Conservation (phyloP, 176 grass and related monocot species). For the Bonia amplexicaulis region DNA sequence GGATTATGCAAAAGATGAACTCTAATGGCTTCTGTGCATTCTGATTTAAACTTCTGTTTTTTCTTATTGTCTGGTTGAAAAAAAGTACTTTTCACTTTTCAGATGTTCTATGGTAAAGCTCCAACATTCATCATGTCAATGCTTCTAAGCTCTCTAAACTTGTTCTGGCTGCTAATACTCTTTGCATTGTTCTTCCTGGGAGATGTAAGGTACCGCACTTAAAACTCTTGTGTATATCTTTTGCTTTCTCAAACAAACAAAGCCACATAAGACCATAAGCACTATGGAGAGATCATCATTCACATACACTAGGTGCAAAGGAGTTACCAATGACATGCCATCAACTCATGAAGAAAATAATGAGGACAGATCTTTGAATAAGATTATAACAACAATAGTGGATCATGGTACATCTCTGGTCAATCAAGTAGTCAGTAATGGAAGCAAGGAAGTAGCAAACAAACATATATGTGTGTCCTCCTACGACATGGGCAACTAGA, state of each 20-base stretch:
- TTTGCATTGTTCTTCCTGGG: not conserved
- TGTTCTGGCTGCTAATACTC: conserved; percentile 31
- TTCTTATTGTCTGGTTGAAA: conserved; percentile 27
- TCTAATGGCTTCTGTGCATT: not conserved
- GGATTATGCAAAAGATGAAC: conserved; percentile 63
- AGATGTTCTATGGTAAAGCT: conserved; percentile 43
- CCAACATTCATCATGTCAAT: conserved; percentile 23
- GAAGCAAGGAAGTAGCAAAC: conserved; percentile 14
- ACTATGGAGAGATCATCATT: conserved; percentile 14
- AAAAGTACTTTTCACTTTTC: conserved; percentile 30
- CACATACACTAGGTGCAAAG: too few species aligned
- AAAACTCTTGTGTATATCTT: too few species aligned
- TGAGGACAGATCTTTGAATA: conserved; percentile 21
- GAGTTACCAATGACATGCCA: too few species aligned
- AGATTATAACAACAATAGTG: conserved; percentile 35
- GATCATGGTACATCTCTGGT: conserved; percentile 42
- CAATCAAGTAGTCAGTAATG: conserved; percentile 21
- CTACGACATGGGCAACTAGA: too few species aligned
- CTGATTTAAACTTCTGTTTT: conserved; percentile 22
- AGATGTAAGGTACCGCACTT: too few species aligned
- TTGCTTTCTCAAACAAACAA: conserved; percentile 21
- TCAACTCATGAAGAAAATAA: conserved; percentile 35
- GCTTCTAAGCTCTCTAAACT: conserved; percentile 45
- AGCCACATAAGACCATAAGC: conserved; percentile 2
- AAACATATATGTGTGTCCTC: not conserved